Percentiles rank a stretch among this genome's conserved stretches.
These are phyloP conservation scores for Tardiomyces blankii DNA, from an alignment of 1,139 yeast species.

Conservation along the genomic window DNA sequence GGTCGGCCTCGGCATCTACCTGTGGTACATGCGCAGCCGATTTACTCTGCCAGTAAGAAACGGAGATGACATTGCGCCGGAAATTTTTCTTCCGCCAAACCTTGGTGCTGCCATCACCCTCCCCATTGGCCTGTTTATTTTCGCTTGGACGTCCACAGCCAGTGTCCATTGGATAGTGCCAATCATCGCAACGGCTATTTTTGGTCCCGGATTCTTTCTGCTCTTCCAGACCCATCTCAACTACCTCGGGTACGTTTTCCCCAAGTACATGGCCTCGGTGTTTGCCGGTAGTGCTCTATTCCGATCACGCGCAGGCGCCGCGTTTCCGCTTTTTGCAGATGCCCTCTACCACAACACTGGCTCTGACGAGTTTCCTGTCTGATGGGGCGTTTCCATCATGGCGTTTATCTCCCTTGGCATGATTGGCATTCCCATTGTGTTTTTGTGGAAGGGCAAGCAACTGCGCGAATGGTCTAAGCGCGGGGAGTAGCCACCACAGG, in stretches of 20 bases:
- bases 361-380: slow-evolving; percentile 62
- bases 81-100: slow-evolving; percentile 68
- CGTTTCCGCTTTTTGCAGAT: slow-evolving; percentile 69
- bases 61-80: slow-evolving; percentile 40
- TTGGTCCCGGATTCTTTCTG: slow-evolving; percentile 62
- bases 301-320: slow-evolving; percentile 63
- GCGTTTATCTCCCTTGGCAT: no score
- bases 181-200: slow-evolving; percentile 53
- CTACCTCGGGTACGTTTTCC: slow-evolving; percentile 71
- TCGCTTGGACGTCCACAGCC: slow-evolving; percentile 43
- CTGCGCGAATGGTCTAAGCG: no score
- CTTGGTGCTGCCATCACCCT: slow-evolving; percentile 56
- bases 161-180: not conserved
- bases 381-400: slow-evolving; percentile 15
- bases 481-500: no score
- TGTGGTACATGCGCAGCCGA: slow-evolving; percentile 16
- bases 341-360: slow-evolving; percentile 66
- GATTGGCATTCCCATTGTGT: no score
- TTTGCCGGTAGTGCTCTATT: slow-evolving; percentile 80
- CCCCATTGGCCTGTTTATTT: slow-evolving; percentile 68
- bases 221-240: slow-evolving; percentile 70
- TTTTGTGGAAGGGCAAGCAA: no score
- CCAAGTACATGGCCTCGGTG: slow-evolving; percentile 78
- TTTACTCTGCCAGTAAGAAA: slow-evolving; percentile 20
- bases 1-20: slow-evolving; percentile 21